Evolutionary conservation across 352 stramenopile species (phyloP).

Genomic region (Thalassiosira ordinaria): DNA sequence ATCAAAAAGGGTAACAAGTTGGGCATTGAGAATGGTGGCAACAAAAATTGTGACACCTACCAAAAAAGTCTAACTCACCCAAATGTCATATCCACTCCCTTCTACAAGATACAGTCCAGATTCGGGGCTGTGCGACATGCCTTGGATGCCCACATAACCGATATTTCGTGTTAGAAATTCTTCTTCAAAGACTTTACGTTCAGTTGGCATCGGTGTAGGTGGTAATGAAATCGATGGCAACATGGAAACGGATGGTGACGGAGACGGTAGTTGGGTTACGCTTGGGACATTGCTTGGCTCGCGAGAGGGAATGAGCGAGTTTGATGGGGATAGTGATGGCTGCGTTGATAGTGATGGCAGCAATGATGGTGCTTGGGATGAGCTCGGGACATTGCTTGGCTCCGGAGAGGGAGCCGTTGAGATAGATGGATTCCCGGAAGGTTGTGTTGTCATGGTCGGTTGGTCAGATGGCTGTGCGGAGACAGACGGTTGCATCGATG

Average conservation of each 20-base stretch:
- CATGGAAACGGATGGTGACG: no score
- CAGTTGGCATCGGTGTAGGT: constrained; percentile 27
- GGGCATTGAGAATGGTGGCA: no score
- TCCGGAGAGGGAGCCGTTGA: no score
- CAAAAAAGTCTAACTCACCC: constrained; percentile 5
- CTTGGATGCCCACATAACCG: constrained; percentile 26
- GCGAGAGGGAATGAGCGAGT: not conserved
- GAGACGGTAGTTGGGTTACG: not conserved
- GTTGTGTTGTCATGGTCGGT: constrained; percentile 30
- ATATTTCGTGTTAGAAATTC: constrained; percentile 43
- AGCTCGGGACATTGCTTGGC: no score
- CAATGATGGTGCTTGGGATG: constrained; percentile 20
- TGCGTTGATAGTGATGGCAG: constrained; percentile 25
- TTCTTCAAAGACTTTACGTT: constrained; percentile 47
- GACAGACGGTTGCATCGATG: constrained; percentile 46
- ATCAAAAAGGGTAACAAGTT: no score
- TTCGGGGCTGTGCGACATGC: constrained; percentile 23
- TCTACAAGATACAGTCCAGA: constrained; percentile 43
- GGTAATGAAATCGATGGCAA: constrained; percentile 22
- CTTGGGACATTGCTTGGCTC: constrained; percentile 18
- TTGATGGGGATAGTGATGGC: constrained; percentile 18
- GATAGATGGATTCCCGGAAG: constrained; percentile 36
- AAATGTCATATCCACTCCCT: constrained; percentile 47
- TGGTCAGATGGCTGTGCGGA: constrained; percentile 25
- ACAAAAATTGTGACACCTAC: no score